Base-by-base conservation (phyloP, 257 asterid species). In the Coffea eugenioides region DNA sequence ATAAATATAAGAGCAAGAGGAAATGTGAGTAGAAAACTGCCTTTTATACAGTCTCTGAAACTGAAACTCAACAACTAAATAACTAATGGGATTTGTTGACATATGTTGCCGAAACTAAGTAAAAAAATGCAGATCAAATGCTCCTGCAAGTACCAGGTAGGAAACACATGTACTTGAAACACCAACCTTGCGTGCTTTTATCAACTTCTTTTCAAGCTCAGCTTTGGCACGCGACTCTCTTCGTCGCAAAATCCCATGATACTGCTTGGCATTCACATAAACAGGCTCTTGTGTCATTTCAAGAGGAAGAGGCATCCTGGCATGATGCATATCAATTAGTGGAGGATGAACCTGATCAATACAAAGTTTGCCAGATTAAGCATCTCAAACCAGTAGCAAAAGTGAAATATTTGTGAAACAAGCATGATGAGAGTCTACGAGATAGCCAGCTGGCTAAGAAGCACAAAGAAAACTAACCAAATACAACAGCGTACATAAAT, bases 151-250 rank as follows among this genome's bases (percentile, higher is more conserved):
- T 12, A 12, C 3, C 4, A 39, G 65, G 59, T 39, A 45, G 62
- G 59, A 45, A 78, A 39, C 34, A 20, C 41, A 16, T 41, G 21
- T 5, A 23, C 36, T 23, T 66, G 85, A 70, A 75, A 46, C 9
- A 64, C 84, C 12, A 78, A 94, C 98, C 97, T 93, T 94, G 54
- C 97, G 90, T 76, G 49, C 85, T 89, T 94, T 93, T 27, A 94
- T 90, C 78, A 91, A 74, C 87, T 94, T 94, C 88, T 74, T 92
- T 81, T 91, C 95, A 64, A 92, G 94, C 88, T 92, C 98, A 1
- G 97, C 97, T 87, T 94, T 94, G 69, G 97, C 97, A 12, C 98
- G 98, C 64, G 97, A 88, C 82, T 94, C 91, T 74, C 98, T 85
- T 82, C 98, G 88, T 41, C 97, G 85, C 84, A 94, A 80, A 78